Base-by-base conservation (phyloP, 371 early-diverging fungal species). In the Mortierella sp. region DNA sequence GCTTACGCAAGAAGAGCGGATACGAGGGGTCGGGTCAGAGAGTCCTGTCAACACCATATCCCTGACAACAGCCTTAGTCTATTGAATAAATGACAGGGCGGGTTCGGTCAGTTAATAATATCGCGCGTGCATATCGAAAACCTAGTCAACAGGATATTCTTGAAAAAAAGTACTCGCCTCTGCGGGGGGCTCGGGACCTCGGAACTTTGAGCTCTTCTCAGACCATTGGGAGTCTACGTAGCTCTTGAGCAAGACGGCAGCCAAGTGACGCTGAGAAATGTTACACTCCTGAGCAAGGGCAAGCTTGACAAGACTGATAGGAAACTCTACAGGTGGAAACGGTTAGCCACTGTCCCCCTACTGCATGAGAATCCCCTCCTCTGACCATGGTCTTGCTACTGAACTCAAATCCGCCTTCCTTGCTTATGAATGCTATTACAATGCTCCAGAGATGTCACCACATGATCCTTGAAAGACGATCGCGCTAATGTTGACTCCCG, bases 201-300 rank as follows among this genome's bases (percentile, higher is more conserved):
- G 62, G 64, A 91, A 92, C 26, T 84, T 86, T 21, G 88, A 86
- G 19, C 83, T 77, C 60, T 86, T 85, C 19, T 85, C 56, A 12
- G 93, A 89, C 97, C 97, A 96, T 81, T 93, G 91, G 5, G 85
- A 87, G 63, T 89, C 89, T 18, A 95, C 84, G 71, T 92, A 95
- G 6, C 87, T 86, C 75, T 92, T 94, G 25, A 97, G 81, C 45
- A 91, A 84, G 18, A 95, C 75, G 18, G 94, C 91, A n/a, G 96
- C 94, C 37, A 90, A 86, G 82, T 77, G 96, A 64, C 95, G 90
- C 58, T 92, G 87, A n/a, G 91, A 84, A 57, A 87, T 62, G 12
- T 86, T 84, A 55, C 88, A 83, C 63, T 90, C 90, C 46, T 85
- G 85, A n/a, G 93, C 84, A 9, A 91, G 74, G 0, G 92, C 87